Base-by-base conservation (phyloP, 257 asterid species). In the Solanum habrochaites region DNA sequence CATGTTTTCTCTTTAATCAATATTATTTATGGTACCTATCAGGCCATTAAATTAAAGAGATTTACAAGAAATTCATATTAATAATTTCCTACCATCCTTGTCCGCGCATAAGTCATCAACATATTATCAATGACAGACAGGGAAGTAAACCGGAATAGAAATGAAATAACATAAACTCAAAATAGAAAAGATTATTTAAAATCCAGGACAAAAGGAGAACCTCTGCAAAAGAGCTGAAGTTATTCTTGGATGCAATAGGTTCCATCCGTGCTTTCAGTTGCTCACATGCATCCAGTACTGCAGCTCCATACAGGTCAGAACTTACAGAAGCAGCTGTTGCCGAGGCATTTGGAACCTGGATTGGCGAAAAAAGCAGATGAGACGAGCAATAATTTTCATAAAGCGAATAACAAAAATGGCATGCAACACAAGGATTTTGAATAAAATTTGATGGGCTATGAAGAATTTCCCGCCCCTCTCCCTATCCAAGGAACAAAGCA, bases 321-420 rank as follows among this genome's bases (percentile, higher is more conserved):
- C 99, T 97, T 80, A 98, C 98, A 89, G 99, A 97, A 91, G 99
- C 99, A 84, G 99, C 99, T 9, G 99, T 97, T 31, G 99, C 98
- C 7, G 99, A 95, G 45, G 99, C 94, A 94, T 97, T 97, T 21
- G 99, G 99, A 80, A 97, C 98, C 99, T 97, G 86, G 64, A 72
- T 67, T 58, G 75, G 66, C 69, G 8, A 82, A 82, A 69, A 72
- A 74, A 72, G 20, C 49, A 64, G 11, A 78, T 20, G 56, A 78
- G 60, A n/a, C 35, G 10, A 6, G 82, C 56, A 87, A 27, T 58
- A 27, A 37, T 56, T 29, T 37, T 39, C 62, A 3, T 11, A 14
- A 70, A 66, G 69, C 5, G 29, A 45, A 47, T 27, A 45, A 70
- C 13, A 67, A 43, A 69, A 69, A 14, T 67, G 47, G 73, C 35